These are phyloP conservation scores for Tillandsia leiboldiana DNA, from an alignment of 176 grass and related monocot genomes.

Conservation along the genomic window DNA sequence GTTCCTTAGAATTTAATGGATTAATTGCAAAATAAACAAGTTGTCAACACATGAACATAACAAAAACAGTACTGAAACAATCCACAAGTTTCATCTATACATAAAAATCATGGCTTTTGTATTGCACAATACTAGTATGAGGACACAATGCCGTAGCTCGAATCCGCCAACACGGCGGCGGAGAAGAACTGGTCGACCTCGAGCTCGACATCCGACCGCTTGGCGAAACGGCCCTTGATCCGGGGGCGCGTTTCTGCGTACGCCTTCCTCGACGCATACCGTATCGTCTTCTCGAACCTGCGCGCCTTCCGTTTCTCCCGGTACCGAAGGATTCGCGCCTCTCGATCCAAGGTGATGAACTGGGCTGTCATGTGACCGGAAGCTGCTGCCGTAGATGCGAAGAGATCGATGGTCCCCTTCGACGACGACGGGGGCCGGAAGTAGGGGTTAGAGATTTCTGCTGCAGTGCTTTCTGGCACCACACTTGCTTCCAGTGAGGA, in stretches of 20 bases:
- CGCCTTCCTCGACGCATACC: conserved; percentile 44
- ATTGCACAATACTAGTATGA: conserved; percentile 18
- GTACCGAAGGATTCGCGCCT: conserved; percentile 32
- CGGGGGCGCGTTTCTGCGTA: conserved; percentile 40
- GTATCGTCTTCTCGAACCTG: conserved; percentile 35
- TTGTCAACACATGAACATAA: neutral
- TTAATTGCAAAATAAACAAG: neutral
- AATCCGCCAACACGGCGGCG: conserved; percentile 15
- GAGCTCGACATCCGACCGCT: conserved; percentile 19
- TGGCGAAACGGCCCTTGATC: conserved; percentile 40
- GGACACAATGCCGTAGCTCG: conserved; percentile 28
- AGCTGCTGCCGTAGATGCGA: neutral
- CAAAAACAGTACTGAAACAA: neutral
- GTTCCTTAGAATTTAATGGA: neutral
- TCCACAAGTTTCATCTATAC: neutral
- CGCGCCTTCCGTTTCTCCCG: conserved; percentile 34
- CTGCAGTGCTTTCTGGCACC: conserved; percentile 14
- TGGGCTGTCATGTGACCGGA: conserved; percentile 26
- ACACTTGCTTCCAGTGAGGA: conserved; percentile 31
- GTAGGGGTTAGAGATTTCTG: conserved; percentile 22
- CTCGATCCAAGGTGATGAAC: conserved; percentile 23
- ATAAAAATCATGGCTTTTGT: neutral
- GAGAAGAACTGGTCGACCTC: conserved; percentile 44
- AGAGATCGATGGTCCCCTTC: conserved; percentile 31
- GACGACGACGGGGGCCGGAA: conserved; percentile 2